Percentiles rank a stretch among this genome's conserved stretches.
Conservation (phyloP, 2,329 filamentous ascomycete species). For the Monilinia aucupariae region DNA sequence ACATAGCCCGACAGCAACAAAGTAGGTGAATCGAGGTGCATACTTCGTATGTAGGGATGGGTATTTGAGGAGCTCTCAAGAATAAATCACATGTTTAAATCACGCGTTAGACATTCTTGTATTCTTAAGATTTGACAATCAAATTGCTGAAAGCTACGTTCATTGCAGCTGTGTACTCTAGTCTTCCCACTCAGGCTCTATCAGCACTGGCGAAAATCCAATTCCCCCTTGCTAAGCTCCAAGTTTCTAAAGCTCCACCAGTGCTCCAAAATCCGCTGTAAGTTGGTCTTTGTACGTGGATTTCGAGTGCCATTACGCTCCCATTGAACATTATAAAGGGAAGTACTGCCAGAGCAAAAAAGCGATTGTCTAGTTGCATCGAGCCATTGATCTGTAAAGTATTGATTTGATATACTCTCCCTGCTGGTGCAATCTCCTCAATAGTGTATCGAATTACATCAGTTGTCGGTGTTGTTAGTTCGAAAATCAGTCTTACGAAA, state of each 20-base stretch:
- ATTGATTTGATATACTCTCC: not conserved
- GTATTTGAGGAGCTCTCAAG: no score
- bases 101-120: no score
- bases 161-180: not conserved
- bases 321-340: not conserved
- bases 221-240: not conserved
- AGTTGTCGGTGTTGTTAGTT: not conserved
- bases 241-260: not conserved
- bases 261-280: not conserved
- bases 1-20: no score
- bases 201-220: conserved; percentile 1
- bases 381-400: not conserved
- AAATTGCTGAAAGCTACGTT: no score
- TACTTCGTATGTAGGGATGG: no score
- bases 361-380: not conserved
- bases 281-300: conserved; percentile 1
- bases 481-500: not conserved
- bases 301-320: not conserved
- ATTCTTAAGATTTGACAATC: no score
- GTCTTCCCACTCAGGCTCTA: not conserved
- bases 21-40: not conserved
- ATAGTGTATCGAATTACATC: not conserved
- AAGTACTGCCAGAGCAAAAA: not conserved
- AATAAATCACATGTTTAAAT: no score
- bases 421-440: not conserved